phyloP scores from a whole-genome alignment of 108 stramenopile genomes.

The Nitzschia inconspicua region DNA sequence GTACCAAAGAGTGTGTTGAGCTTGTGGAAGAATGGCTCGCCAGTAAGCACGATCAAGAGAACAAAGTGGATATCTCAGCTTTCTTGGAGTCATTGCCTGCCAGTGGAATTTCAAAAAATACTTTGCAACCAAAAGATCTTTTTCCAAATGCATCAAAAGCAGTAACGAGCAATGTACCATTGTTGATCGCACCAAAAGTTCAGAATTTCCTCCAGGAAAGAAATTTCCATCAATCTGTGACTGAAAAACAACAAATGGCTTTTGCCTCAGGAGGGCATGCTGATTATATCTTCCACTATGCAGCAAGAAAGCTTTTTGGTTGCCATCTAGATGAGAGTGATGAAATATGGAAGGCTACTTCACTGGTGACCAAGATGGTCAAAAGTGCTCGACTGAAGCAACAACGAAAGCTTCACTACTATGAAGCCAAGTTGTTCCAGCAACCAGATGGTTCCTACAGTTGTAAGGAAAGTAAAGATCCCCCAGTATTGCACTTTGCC shows the following conservation, averaged over 20 bases:
- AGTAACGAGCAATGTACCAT: too few relatives aligned
- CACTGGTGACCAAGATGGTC: conserved; percentile 1
- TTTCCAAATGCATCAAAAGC: too few relatives aligned
- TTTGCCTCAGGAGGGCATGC: conserved; percentile 79
- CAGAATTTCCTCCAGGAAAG: background rate
- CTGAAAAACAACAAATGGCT: conserved; percentile 8
- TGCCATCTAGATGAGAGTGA: conserved; percentile 22
- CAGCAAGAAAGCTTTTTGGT: conserved; percentile 58
- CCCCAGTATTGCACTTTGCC: conserved; percentile 81
- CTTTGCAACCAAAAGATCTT: background rate
- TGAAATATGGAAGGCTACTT: conserved; percentile 48
- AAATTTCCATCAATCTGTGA: background rate
- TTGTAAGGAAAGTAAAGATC: background rate
- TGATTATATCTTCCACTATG: conserved; percentile 73
- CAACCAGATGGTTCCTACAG: conserved; percentile 49
- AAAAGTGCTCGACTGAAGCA: conserved; percentile 27
- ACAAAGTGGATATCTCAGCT: conserved; percentile 12
- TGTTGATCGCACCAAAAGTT: background rate
- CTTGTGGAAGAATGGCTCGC: conserved; percentile 48
- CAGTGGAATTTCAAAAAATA: background rate
- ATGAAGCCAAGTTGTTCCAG: conserved; percentile 55
- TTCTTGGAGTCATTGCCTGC: conserved; percentile 13
- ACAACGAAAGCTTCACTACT: conserved; percentile 53
- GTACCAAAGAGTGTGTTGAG: conserved; percentile 83
- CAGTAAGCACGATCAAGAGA: background rate